These are phyloP conservation scores for Fusarium caatingaense DNA, from an alignment of 2,329 filamentous ascomycete genomes.

Conservation along the genomic window DNA sequence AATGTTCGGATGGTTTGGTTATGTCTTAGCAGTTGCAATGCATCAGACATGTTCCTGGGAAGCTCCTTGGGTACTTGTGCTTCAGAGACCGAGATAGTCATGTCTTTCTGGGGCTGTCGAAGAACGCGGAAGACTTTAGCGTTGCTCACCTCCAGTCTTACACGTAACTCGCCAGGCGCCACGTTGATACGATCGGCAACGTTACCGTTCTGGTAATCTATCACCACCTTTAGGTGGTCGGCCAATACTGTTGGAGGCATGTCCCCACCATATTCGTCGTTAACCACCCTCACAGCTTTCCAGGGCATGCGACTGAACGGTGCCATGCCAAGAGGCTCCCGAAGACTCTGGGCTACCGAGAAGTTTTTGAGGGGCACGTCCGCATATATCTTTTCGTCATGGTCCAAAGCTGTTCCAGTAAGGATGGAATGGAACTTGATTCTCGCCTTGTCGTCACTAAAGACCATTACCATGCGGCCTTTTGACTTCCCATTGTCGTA, in stretches of 20 bases:
- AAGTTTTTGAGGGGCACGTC: slow-evolving; percentile 76
- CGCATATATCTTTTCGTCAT: slow-evolving; percentile 76
- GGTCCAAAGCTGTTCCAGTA: slow-evolving; percentile 75
- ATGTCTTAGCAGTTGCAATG: slow-evolving; percentile 68
- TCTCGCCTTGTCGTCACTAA: slow-evolving; percentile 78
- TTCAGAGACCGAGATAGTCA: slow-evolving; percentile 80
- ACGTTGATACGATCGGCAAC: slow-evolving; percentile 88
- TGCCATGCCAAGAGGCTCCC: slow-evolving; percentile 61
- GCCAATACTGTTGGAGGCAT: slow-evolving; percentile 77
- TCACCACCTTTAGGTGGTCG: slow-evolving; percentile 78
- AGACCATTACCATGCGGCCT: slow-evolving; percentile 81
- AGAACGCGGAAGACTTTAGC: slow-evolving; percentile 73
- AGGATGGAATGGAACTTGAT: slow-evolving; percentile 77
- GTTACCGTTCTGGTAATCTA: slow-evolving; percentile 80
- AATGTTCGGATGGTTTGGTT: slow-evolving; percentile 77
- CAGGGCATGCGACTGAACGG: slow-evolving; percentile 67
- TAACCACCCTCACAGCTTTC: slow-evolving; percentile 78
- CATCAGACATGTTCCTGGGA: slow-evolving; percentile 70
- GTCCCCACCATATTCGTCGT: slow-evolving; percentile 71
- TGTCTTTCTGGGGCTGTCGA: slow-evolving; percentile 79
- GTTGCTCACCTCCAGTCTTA: slow-evolving; percentile 72
- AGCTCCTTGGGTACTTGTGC: slow-evolving; percentile 71
- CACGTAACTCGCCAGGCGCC: slow-evolving; percentile 76
- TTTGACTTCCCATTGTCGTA: slow-evolving; percentile 73
- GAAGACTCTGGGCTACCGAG: slow-evolving; percentile 67